Evolutionary conservation across 2,329 filamentous ascomycete species (phyloP).

Genomic region (Trichoderma atroviride): DNA sequence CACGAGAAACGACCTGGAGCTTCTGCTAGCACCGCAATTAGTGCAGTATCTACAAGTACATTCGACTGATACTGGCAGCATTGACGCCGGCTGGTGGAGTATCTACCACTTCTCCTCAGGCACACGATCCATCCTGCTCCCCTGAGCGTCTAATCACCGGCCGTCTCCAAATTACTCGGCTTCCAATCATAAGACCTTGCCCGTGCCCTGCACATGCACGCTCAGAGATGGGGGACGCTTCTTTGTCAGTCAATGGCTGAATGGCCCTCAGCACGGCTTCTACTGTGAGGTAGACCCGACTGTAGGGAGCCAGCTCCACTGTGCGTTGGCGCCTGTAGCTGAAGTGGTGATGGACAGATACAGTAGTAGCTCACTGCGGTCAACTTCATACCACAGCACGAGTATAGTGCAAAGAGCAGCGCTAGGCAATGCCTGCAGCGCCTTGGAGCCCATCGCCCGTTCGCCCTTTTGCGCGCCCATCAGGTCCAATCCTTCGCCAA

Average conservation of each 20-base stretch:
- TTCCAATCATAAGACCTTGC: not conserved
- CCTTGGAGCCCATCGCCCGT: not conserved
- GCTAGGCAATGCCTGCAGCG: not conserved
- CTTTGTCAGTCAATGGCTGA: not conserved
- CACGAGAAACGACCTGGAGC: not conserved
- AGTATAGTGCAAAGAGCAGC: not conserved
- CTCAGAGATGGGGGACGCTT: not conserved
- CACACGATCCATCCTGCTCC: not conserved
- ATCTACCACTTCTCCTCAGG: not conserved
- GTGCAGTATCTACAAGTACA: not conserved
- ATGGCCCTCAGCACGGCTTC: not conserved
- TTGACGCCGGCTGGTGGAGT: not conserved
- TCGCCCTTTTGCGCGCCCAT: not conserved
- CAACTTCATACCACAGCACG: not conserved
- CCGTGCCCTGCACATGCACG: not conserved
- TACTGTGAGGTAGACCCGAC: not conserved
- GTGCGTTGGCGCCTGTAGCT: conserved; percentile 7
- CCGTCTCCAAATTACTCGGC: not conserved
- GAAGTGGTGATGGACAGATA: conserved; percentile 2
- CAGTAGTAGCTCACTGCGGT: not conserved
- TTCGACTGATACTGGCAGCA: not conserved
- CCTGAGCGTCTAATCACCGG: not conserved
- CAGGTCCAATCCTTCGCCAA: conserved; percentile 10
- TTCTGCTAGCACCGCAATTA: not conserved
- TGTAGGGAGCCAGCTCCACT: conserved; percentile 8